Evolutionary conservation across 345 rosid genomes (phyloP), one percentile per base, ranked within the genome.

Genomic region (Sonneratia caseolaris): DNA sequence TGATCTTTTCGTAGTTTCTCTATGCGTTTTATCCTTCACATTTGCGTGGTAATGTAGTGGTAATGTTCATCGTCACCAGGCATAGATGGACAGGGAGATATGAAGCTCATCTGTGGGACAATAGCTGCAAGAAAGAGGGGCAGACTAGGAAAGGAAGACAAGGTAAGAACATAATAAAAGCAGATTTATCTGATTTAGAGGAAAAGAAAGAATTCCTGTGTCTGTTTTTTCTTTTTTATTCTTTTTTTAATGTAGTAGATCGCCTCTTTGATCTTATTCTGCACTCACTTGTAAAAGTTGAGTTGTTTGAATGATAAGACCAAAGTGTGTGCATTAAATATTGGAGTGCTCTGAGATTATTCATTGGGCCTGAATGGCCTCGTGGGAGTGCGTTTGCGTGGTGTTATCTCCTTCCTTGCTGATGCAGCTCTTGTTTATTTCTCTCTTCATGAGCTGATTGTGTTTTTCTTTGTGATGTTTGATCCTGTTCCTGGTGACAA

Each of bases 71-170:
- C 21, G 35, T n/a, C 51, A 47, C 9, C 81, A 90, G 96, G 37
- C 96, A 90, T 72, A 81, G 96, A 75, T 90, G 96, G 96, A 90
- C 96, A 3, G 96, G 96, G 55, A 85, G 92, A 76, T 90, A 90
- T 78, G 96, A 90, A 81, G 96, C 96, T 51, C 96, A 90, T 84
- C 85, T 90, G 0, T 90, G 96, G 96, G 96, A 90, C 59, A 90
- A 90, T 67, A 90, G 92, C 75, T 90, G 92, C 83, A 90, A 90
- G 91, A 90, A 90, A 71, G 96, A 90, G 76, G 92, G 96, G 19
- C 96, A 90, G 75, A 88, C 89, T 69, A 88, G 96, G 83, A 90
- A 90, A 83, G 96, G 96, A 77, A 88, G 92, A 76, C 96, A 90
- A 90, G 96, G 96, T 90, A 59, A n/a, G 64, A 22, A 57, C 7